These are phyloP conservation scores for Chlamydomonas asymmetrica DNA, from an alignment of 139 green algal species.

Conservation along the genomic window DNA sequence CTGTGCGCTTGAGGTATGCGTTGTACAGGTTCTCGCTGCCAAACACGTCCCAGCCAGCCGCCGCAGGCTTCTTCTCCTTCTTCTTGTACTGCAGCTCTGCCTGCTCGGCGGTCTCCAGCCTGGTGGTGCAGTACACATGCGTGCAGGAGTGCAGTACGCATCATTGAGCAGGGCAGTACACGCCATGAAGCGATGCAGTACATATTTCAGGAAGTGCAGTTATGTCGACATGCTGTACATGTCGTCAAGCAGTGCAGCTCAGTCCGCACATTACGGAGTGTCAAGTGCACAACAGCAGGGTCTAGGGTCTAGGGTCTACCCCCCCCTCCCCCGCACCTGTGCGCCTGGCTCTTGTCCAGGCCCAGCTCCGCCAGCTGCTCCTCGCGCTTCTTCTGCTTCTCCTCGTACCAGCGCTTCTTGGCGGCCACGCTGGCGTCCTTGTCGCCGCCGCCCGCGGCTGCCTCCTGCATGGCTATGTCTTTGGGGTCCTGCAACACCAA, in stretches of 20 bases:
- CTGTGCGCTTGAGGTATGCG: slow-evolving; percentile 84
- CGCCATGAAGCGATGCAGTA: too few relatives aligned
- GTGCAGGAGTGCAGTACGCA: too few relatives aligned
- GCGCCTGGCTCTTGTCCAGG: slow-evolving; percentile 63
- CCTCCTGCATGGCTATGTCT: too few relatives aligned
- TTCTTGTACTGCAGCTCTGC: slow-evolving; percentile 52
- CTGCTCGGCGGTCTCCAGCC: slow-evolving; percentile 83
- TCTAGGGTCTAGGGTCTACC: too few relatives aligned
- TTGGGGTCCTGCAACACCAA: too few relatives aligned
- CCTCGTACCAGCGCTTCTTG: slow-evolving; percentile 78
- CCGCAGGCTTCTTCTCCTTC: slow-evolving; percentile 75
- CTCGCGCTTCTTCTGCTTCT: slow-evolving; percentile 74
- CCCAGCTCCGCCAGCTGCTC: slow-evolving; percentile 77
- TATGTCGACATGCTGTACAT: too few relatives aligned
- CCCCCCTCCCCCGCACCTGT: slow-evolving; percentile 38
- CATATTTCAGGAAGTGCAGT: too few relatives aligned
- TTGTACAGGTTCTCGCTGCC: slow-evolving; percentile 73
- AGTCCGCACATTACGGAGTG: too few relatives aligned
- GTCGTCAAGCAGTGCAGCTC: too few relatives aligned
- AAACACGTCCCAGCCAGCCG: slow-evolving; percentile 76
- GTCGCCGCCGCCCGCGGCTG: neutral
- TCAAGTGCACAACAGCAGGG: too few relatives aligned
- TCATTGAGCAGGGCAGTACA: too few relatives aligned
- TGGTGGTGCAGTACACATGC: slow-evolving; percentile 16
- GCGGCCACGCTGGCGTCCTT: slow-evolving; percentile 20